A percentile compares a stretch with the other conserved stretches of the same genome.
Evolutionary conservation across 1,284 basidiomycete species (phyloP).

Genomic region (Pulveroboletus sp.): DNA sequence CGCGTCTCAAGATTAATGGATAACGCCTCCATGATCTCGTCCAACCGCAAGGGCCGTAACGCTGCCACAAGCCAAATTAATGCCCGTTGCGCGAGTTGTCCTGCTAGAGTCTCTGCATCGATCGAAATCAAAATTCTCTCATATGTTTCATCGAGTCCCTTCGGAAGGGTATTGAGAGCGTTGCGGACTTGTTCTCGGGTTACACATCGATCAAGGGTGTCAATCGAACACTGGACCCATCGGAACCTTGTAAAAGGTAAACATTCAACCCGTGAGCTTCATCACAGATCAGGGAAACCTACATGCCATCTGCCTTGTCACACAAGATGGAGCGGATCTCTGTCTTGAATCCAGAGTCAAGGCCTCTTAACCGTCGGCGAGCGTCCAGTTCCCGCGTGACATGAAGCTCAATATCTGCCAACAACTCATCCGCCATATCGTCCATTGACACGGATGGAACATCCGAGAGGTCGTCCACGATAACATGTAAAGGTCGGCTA

Average conservation of each 20-base stretch:
- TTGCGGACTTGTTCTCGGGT: neutral
- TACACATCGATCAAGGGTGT: neutral
- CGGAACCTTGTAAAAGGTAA: neutral
- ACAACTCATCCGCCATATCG: neutral
- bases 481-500: too few species aligned
- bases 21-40: neutral
- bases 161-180: neutral
- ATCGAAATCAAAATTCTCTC: neutral
- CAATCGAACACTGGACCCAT: conserved; percentile 2
- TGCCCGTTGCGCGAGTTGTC: neutral
- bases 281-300: neutral
- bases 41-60: neutral
- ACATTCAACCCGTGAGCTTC: neutral
- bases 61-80: neutral
- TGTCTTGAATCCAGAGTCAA: neutral
- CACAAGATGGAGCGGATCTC: neutral
- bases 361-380: neutral
- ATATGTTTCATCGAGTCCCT: conserved; percentile 3
- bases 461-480: neutral
- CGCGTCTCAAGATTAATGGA: neutral
- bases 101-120: neutral
- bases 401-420: neutral
- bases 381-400: conserved; percentile 2
- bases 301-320: neutral
- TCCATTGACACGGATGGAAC: neutral